phyloP scores from a whole-genome alignment of 164 flowering plant genomes.

The Dillenia suffruticosa region DNA sequence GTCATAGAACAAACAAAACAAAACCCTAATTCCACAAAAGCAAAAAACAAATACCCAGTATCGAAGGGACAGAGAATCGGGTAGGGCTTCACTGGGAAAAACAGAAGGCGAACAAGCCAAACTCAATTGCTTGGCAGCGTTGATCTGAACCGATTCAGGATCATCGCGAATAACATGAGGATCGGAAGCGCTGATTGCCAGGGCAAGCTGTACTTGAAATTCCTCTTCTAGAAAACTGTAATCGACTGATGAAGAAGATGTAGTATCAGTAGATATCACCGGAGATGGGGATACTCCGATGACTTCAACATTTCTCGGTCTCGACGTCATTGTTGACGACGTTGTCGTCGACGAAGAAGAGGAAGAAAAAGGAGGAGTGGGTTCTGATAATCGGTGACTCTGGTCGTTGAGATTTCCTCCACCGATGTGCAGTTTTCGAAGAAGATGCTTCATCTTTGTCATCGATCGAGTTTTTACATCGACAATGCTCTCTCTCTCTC shows the following conservation, averaged over 20 bases:
- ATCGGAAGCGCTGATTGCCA: slow-evolving; percentile 96
- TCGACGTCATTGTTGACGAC: slow-evolving; percentile 1
- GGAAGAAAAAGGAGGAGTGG: slow-evolving; percentile 17
- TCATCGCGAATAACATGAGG: slow-evolving; percentile 43
- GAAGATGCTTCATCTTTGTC: slow-evolving; percentile 82
- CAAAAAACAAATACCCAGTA: slow-evolving; percentile 59
- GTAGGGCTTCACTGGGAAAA: slow-evolving; percentile 28
- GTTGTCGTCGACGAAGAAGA: slow-evolving; percentile 14
- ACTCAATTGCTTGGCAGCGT: slow-evolving; percentile 82
- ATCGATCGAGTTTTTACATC: slow-evolving; percentile 34
- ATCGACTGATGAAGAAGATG: slow-evolving; percentile 21
- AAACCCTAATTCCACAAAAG: background rate
- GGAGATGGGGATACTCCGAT: background rate
- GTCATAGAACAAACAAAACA: background rate
- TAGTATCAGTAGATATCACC: background rate
- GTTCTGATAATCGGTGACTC: slow-evolving; percentile 18
- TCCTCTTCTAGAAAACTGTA: slow-evolving; percentile 86
- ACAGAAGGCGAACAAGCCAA: slow-evolving; percentile 54
- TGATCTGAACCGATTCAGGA: slow-evolving; percentile 86
- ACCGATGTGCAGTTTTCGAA: slow-evolving; percentile 80
- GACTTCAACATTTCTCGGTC: background rate
- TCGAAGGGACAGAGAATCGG: slow-evolving; percentile 67
- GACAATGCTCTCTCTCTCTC: background rate
- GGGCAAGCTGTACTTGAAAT: slow-evolving; percentile 88
- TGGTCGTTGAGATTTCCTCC: slow-evolving; percentile 36